Evolutionary conservation across 2,329 filamentous ascomycete genomes (phyloP).

Genomic region (Arachnopeziza araneosa): DNA sequence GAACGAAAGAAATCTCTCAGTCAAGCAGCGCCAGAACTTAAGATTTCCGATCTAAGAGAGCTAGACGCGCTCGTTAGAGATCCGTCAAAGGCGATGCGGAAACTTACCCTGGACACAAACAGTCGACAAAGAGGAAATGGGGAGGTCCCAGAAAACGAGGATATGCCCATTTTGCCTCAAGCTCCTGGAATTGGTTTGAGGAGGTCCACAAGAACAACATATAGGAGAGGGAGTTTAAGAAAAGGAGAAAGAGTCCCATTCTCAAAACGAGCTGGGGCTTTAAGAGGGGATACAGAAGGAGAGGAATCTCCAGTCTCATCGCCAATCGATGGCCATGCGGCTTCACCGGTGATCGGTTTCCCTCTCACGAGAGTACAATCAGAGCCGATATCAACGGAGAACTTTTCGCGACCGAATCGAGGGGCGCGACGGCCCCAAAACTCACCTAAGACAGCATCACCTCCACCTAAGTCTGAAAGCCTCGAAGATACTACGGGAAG

Average conservation of each 20-base stretch:
- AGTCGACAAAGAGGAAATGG: slow-evolving; percentile 25
- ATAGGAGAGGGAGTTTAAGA: slow-evolving; percentile 79
- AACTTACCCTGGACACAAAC: slow-evolving; percentile 45
- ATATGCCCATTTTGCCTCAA: slow-evolving; percentile 80
- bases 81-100: slow-evolving; percentile 64
- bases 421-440: slow-evolving; percentile 24
- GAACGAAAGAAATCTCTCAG: slow-evolving; percentile 64
- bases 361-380: slow-evolving; percentile 59
- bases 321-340: slow-evolving; percentile 39
- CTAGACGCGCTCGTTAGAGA: slow-evolving; percentile 81
- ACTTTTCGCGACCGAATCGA: slow-evolving; percentile 54
- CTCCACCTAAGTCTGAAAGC: slow-evolving; percentile 7
- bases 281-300: slow-evolving; percentile 50
- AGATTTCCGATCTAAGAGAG: slow-evolving; percentile 52
- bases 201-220: slow-evolving; percentile 86
- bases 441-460: slow-evolving; percentile 13
- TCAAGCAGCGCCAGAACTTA: slow-evolving; percentile 51
- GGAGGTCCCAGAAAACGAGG: slow-evolving; percentile 44
- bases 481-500: background rate
- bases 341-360: slow-evolving; percentile 15
- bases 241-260: slow-evolving; percentile 71
- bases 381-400: slow-evolving; percentile 56
- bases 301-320: slow-evolving; percentile 44
- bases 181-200: slow-evolving; percentile 73
- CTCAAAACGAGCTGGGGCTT: slow-evolving; percentile 63